Evolutionary conservation across 306 rosid species (phyloP).

Genomic region (Medicago arabica): DNA sequence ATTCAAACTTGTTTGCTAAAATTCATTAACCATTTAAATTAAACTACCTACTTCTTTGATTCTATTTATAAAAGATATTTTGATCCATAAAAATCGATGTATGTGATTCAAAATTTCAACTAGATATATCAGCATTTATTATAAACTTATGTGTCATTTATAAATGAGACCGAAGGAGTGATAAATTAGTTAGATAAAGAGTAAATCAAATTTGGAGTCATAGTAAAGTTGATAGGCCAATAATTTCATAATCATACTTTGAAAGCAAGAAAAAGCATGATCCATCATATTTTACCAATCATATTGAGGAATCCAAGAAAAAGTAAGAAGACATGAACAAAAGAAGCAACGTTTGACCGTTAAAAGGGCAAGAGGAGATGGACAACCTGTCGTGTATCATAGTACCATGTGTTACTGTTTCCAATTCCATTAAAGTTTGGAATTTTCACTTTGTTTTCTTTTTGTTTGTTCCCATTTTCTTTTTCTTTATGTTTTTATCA

Average conservation of each 20-base stretch:
- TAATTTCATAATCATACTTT: slow-evolving; percentile 25
- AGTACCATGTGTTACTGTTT: slow-evolving; percentile 37
- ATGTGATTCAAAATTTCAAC: no score
- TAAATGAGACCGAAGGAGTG: no score
- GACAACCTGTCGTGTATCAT: slow-evolving; percentile 41
- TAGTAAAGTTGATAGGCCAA: not conserved
- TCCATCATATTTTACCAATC: not conserved
- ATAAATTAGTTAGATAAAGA: not conserved
- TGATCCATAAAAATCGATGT: no score
- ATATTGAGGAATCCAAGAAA: slow-evolving; percentile 15
- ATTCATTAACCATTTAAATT: no score
- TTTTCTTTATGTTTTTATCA: not conserved
- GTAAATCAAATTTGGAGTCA: not conserved
- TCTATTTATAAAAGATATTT: no score
- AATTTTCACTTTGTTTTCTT: not conserved
- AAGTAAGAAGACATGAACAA: not conserved
- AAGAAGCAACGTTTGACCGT: slow-evolving; percentile 31
- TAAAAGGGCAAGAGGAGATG: not conserved
- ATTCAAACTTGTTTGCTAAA: no score
- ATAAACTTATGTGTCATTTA: no score
- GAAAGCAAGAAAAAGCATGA: slow-evolving; percentile 1
- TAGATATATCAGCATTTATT: no score
- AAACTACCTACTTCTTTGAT: no score
- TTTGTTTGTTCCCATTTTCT: not conserved
- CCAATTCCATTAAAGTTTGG: slow-evolving; percentile 20